These are phyloP conservation scores for Paecilomyces sp. DNA, from an alignment of 2,329 filamentous ascomycete species.

Conservation along the genomic window DNA sequence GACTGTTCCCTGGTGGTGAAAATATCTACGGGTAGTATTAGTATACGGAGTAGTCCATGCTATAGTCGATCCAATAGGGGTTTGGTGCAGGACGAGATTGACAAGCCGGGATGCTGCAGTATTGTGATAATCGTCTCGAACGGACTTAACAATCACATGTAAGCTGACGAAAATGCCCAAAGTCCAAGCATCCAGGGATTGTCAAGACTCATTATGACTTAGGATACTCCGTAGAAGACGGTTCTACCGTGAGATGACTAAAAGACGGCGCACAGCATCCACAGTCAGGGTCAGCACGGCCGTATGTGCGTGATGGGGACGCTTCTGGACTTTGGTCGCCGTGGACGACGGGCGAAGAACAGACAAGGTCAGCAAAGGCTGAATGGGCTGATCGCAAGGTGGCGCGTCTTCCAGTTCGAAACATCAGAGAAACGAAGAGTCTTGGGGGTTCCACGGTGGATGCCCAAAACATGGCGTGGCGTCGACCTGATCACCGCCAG, in stretches of 20 bases:
- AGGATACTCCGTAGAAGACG: too few species aligned
- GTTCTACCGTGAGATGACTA: background rate
- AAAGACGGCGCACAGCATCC: background rate
- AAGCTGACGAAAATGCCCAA: background rate
- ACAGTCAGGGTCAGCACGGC: too few species aligned
- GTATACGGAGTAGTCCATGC: background rate
- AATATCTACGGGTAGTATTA: background rate
- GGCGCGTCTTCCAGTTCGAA: background rate
- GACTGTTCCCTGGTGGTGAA: background rate
- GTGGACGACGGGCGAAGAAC: background rate
- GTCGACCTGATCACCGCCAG: background rate
- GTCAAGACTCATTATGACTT: too few species aligned
- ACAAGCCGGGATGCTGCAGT: background rate
- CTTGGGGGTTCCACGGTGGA: background rate
- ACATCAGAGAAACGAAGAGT: background rate
- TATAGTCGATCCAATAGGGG: background rate
- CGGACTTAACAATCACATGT: background rate
- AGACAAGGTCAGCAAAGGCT: background rate
- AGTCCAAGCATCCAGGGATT: too few species aligned
- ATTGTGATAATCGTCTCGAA: background rate
- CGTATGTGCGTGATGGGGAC: background rate
- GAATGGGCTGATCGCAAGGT: background rate
- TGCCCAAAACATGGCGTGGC: background rate
- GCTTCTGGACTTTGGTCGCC: background rate
- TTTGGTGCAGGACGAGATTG: background rate